Conservation (phyloP, 2,329 filamentous ascomycete species). For the Apiospora kogelbergensis region DNA sequence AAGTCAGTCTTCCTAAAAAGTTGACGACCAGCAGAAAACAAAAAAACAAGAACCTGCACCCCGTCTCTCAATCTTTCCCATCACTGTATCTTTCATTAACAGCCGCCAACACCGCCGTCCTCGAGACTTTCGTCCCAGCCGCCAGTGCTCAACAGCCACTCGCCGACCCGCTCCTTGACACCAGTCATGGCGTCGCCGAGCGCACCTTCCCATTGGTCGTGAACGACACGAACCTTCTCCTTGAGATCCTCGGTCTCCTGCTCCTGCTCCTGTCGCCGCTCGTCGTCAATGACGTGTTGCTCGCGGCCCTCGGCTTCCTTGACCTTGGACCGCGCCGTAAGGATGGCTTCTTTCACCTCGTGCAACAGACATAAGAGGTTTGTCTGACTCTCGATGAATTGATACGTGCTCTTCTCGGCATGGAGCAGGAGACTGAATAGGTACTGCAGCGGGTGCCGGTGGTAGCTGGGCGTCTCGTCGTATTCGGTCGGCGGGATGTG, state of each 20-base stretch:
- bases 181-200: slow-evolving; percentile 74
- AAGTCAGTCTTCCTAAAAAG: neutral
- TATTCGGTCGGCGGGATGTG: slow-evolving; percentile 78
- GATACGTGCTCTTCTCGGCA: slow-evolving; percentile 88
- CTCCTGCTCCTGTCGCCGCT: slow-evolving; percentile 66
- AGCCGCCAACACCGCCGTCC: slow-evolving; percentile 52
- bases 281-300: slow-evolving; percentile 48
- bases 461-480: slow-evolving; percentile 82
- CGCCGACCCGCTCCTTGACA: slow-evolving; percentile 73
- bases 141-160: slow-evolving; percentile 72
- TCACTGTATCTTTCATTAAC: slow-evolving; percentile 27
- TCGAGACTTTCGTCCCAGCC: slow-evolving; percentile 83
- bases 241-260: slow-evolving; percentile 82
- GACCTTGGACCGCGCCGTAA: slow-evolving; percentile 59
- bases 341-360: slow-evolving; percentile 80
- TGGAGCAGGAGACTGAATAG: slow-evolving; percentile 82
- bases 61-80: neutral
- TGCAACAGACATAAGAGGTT: slow-evolving; percentile 89
- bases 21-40: slow-evolving; percentile 1
- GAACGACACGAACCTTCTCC: slow-evolving; percentile 87
- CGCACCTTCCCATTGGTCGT: slow-evolving; percentile 86
- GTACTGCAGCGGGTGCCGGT: slow-evolving; percentile 82
- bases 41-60: neutral
- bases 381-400: slow-evolving; percentile 94
- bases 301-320: slow-evolving; percentile 63